These are phyloP conservation scores for Cynara cardunculus DNA, from an alignment of 129 eudicot species.

Conservation along the genomic window DNA sequence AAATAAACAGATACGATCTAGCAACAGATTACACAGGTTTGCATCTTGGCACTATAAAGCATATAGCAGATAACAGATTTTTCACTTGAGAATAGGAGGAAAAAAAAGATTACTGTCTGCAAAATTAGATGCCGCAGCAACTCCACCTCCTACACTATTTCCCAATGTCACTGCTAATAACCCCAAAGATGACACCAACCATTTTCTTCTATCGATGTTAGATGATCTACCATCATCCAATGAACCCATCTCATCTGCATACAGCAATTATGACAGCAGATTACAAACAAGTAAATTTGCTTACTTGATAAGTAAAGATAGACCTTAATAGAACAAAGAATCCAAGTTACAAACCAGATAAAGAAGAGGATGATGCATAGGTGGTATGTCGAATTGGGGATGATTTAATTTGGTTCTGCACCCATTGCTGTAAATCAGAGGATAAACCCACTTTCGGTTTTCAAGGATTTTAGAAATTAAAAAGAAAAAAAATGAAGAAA, in stretches of 20 bases:
- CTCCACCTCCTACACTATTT: slow-evolving; percentile 26
- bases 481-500: background rate
- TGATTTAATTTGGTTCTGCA: slow-evolving; percentile 7
- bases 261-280: background rate
- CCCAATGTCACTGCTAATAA: slow-evolving; percentile 33
- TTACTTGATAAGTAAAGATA: background rate
- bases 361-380: slow-evolving; percentile 20
- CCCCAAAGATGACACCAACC: slow-evolving; percentile 49
- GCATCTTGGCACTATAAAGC: no score
- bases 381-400: background rate
- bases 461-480: background rate
- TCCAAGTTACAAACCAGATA: slow-evolving; percentile 28
- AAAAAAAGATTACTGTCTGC: slow-evolving; percentile 60
- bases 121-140: slow-evolving; percentile 60
- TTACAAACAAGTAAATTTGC: background rate
- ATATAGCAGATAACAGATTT: background rate
- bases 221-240: slow-evolving; percentile 15
- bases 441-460: background rate
- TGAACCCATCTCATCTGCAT: slow-evolving; percentile 29
- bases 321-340: background rate
- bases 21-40: no score
- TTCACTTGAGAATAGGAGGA: slow-evolving; percentile 7
- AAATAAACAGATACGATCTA: no score
- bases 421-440: slow-evolving; percentile 20
- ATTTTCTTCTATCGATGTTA: slow-evolving; percentile 44